Conservation (phyloP, 176 grass and related monocot species). For the Canna indica region DNA sequence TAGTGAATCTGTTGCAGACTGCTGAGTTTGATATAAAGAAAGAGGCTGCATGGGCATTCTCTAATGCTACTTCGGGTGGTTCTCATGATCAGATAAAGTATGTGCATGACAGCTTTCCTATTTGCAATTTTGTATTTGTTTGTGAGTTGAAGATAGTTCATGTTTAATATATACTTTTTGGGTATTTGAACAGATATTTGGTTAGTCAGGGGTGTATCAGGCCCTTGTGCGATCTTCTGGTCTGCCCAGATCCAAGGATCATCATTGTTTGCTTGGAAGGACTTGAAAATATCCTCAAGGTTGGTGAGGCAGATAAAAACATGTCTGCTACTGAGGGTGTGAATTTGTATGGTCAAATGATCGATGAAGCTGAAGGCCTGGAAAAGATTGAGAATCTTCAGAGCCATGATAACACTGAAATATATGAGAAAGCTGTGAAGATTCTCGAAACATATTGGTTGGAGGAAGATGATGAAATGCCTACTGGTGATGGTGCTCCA, state of each 20-base stretch:
- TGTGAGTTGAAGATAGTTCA: neutral
- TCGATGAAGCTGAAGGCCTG: conserved; percentile 78
- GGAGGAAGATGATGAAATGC: conserved; percentile 86
- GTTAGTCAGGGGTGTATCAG: conserved; percentile 73
- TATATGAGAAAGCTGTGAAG: conserved; percentile 92
- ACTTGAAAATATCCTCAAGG: conserved; percentile 89
- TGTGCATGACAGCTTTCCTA: neutral
- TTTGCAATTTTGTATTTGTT: neutral
- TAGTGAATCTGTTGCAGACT: conserved; percentile 74
- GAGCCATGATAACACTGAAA: conserved; percentile 77
- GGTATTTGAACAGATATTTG: conserved; percentile 37
- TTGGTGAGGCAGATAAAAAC: conserved; percentile 67
- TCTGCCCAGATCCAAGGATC: conserved; percentile 71
- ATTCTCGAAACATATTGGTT: conserved; percentile 86
- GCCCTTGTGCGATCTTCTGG: conserved; percentile 74
- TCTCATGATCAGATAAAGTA: conserved; percentile 90
- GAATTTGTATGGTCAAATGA: conserved; percentile 61
- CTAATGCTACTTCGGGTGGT: conserved; percentile 91
- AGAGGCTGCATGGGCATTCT: conserved; percentile 93
- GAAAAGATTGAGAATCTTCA: conserved; percentile 93
- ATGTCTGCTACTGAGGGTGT: conserved; percentile 30
- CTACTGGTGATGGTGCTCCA: conserved; percentile 29
- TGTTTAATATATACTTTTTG: neutral
- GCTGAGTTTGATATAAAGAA: conserved; percentile 99
- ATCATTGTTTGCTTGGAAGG: conserved; percentile 84